Evolutionary conservation across 1,284 basidiomycete species (phyloP).

Genomic region (Lignosus rhinocerotis): DNA sequence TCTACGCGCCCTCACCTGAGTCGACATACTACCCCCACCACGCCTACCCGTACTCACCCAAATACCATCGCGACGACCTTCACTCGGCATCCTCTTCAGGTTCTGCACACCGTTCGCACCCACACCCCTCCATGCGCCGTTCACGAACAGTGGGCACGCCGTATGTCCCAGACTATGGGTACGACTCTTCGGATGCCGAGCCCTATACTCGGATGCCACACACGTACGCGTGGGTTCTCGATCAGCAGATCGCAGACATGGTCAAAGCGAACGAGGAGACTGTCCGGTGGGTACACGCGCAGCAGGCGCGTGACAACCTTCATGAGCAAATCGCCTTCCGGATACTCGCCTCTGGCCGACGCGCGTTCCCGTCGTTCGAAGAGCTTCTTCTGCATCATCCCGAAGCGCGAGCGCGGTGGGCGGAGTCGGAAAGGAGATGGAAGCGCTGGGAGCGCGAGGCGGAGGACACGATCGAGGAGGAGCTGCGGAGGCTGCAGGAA

Average conservation of each 20-base stretch:
- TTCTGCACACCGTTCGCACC: conserved; percentile 9
- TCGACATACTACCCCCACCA: conserved; percentile 15
- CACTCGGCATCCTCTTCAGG: conserved; percentile 12
- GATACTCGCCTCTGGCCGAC: conserved; percentile 22
- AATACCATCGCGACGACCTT: conserved; percentile 15
- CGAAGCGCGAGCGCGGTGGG: conserved; percentile 31
- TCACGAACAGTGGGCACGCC: conserved; percentile 18
- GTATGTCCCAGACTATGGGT: conserved; percentile 13
- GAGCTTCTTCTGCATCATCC: conserved; percentile 46
- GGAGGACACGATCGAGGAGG: conserved; percentile 34
- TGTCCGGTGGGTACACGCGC: conserved; percentile 59
- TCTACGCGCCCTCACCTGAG: conserved; percentile 10
- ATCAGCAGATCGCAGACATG: conserved; percentile 49
- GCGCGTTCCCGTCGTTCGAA: conserved; percentile 41
- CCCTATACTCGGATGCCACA: conserved; percentile 44
- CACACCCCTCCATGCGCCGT: conserved; percentile 13
- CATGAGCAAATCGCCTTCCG: conserved; percentile 24
- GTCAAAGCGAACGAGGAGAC: conserved; percentile 49
- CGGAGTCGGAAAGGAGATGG: conserved; percentile 52
- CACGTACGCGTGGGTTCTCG: conserved; percentile 55
- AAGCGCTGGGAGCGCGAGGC: conserved; percentile 35
- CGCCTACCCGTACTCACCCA: conserved; percentile 9
- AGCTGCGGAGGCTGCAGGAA: conserved; percentile 33
- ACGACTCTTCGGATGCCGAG: conserved; percentile 15
- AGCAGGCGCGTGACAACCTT: conserved; percentile 39